phyloP scores from a whole-genome alignment of 495 filamentous ascomycete genomes.

The Letharia columbiana region DNA sequence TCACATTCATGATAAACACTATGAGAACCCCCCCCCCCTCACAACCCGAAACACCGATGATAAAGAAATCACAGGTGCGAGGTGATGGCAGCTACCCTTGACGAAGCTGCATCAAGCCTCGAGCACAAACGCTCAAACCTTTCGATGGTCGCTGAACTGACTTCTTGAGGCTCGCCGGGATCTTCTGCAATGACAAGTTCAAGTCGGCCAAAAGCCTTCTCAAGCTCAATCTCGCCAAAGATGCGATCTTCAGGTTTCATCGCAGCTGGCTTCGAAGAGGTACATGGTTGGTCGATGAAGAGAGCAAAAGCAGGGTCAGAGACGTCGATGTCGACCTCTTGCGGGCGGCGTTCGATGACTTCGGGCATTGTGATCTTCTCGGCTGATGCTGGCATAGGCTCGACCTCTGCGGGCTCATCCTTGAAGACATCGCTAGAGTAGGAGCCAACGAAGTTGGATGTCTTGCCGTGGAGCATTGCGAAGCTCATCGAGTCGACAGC shows the following conservation, averaged over 20 bases:
- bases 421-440: conserved; percentile 37
- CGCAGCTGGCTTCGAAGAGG: conserved; percentile 28
- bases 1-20: conserved; percentile 5
- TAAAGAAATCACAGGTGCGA: conserved; percentile 35
- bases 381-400: conserved; percentile 32
- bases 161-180: conserved; percentile 19
- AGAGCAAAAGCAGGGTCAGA: conserved; percentile 52
- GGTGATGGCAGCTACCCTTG: conserved; percentile 40
- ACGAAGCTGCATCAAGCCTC: conserved; percentile 44
- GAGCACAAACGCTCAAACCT: conserved; percentile 40
- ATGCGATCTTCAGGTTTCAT: conserved; percentile 29
- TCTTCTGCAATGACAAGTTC: conserved; percentile 55
- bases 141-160: conserved; percentile 29
- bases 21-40: neutral
- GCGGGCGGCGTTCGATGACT: conserved; percentile 23
- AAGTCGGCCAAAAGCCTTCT: conserved; percentile 49
- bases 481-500: conserved; percentile 48
- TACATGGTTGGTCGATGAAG: conserved; percentile 38
- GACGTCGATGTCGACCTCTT: conserved; percentile 46
- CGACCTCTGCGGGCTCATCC: conserved; percentile 43
- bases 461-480: conserved; percentile 58
- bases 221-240: conserved; percentile 47
- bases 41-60: conserved; percentile 5
- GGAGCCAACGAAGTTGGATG: conserved; percentile 37
- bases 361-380: conserved; percentile 30